Percentiles rank a stretch among this genome's conserved stretches.
Conservation (phyloP, 306 rosid species). For the Quercus agrifolia region DNA sequence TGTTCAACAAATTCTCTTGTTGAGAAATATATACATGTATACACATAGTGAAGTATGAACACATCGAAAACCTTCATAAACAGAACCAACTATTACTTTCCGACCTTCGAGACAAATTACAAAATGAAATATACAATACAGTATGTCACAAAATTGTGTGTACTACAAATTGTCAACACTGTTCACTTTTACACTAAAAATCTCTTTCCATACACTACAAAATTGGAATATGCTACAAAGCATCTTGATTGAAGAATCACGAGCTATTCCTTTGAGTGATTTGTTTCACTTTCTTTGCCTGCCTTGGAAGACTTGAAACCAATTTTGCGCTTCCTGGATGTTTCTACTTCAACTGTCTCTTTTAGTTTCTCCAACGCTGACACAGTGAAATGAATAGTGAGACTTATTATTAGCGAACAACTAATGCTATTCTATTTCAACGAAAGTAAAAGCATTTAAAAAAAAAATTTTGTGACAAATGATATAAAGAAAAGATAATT, state of each 20-base stretch:
- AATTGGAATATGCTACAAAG: not conserved
- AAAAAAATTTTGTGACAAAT: not conserved
- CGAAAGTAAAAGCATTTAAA: not conserved
- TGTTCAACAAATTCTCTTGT: too few species aligned
- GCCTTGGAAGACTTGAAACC: slow-evolving; percentile 29
- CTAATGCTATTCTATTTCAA: slow-evolving; percentile 7
- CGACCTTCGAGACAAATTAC: not conserved
- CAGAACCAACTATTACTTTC: not conserved
- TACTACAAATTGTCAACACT: not conserved
- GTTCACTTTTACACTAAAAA: not conserved
- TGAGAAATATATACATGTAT: too few species aligned
- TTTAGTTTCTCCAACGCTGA: slow-evolving; percentile 68
- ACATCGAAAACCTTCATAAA: not conserved
- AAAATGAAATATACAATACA: not conserved
- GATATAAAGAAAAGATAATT: not conserved
- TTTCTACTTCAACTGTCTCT: slow-evolving; percentile 49
- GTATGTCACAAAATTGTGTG: not conserved
- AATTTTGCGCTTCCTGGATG: slow-evolving; percentile 43
- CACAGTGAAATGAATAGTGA: slow-evolving; percentile 13
- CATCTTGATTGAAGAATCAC: not conserved
- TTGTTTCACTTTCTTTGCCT: slow-evolving; percentile 19
- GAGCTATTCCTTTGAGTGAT: slow-evolving; percentile 14
- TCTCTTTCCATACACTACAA: not conserved
- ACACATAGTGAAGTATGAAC: not conserved
- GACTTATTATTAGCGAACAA: slow-evolving; percentile 3